Evolutionary conservation across 208 protist species (phyloP), one percentile per base, ranked within the genome.

Genomic region (Porcisia hertigi): DNA sequence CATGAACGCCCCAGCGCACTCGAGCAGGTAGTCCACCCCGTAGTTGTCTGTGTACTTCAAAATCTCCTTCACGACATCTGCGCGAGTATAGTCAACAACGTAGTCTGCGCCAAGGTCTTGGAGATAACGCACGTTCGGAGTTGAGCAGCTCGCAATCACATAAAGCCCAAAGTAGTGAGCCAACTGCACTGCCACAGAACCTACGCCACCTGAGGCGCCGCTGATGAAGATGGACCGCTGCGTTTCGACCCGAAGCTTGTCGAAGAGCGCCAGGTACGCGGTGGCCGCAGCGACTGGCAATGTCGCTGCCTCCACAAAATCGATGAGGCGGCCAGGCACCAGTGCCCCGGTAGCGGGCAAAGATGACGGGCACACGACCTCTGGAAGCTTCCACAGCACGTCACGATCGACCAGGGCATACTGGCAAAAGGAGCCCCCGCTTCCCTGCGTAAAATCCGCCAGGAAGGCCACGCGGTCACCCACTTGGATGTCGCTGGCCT

Each of bases 1-100:
- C 47, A 88, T 69, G n/a, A 36, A 53, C 16, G 84, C 81, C 34
- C 76, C 69, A 1, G 84, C 85, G 49, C 78, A 80, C 71, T 97
- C 91, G 62, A 97, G 77, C 47, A 95, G 57, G 79, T 93, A 97
- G 73, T 97, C 93, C 16, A 96, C 91, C n/a, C 93, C 93, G 69
- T 87, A 80, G 55, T 83, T 82, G 7, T 87, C 66, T 54, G 92
- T 95, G 52, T 78, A 59, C 54, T 53, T 59, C 25, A 94, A 77
- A 55, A 93, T 84, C 25, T 86, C 81, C 55, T 83, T 83, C 14
- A 88, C 82, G 0, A 93, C 79, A 77, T 94, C 80, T 12, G 41
- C 57, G 7, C 55, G 72, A 7, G 86, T 92, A 77, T 94, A 94
- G 62, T 97, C 93, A 14, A 97, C 43, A 6, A 94, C 88, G 74